Base-by-base conservation (phyloP, 345 rosid genomes). In the Citrus medica region DNA sequence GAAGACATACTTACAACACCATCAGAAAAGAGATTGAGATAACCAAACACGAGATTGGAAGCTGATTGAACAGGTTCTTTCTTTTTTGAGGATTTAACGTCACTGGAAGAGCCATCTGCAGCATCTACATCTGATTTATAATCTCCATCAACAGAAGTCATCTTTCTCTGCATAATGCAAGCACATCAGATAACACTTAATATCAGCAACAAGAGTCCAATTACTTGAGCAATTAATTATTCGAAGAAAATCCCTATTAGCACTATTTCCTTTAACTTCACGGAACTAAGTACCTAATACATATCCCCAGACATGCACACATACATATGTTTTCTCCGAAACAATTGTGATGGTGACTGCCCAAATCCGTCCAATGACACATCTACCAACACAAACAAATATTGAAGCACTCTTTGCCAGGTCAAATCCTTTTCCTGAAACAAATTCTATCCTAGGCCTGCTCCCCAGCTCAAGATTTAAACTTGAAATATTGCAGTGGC, bases 1-100 rank as follows among this genome's bases (percentile, higher is more conserved):
- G 79, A 78, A 77, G 59, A 79, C 86, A 74, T 86, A 88, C 99
- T 90, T 92, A 96, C 99, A 83, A 96, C 95, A 78, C 98, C 98
- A 87, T 96, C 99, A 81, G 99, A 96, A 87, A 96, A 90, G 73
- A 96, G 90, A 88, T 96, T 96, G 77, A 96, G 97, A 90, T 92
- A 96, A 78, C 99, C 99, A 79, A 94, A 96, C 78, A 96, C 97
- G 67, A 91, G 87, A 87, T 87, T 96, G 42, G 98, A 90, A 40
- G 87, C 79, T 75, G 86, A 78, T 42, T 75, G 87, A 76, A 76
- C 80, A 53, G 76, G 75, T 71, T 89, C 93, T 66, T 86, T 56
- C 73, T 86, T 76, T 10, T 83, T 74, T 42, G 69, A 71, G 40
- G 83, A 82, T 81, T 72, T 84, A 69, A 71, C 40, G 75, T 82